Conservation (phyloP, 1,139 yeast species). For the Geotrichum bryndzae region DNA sequence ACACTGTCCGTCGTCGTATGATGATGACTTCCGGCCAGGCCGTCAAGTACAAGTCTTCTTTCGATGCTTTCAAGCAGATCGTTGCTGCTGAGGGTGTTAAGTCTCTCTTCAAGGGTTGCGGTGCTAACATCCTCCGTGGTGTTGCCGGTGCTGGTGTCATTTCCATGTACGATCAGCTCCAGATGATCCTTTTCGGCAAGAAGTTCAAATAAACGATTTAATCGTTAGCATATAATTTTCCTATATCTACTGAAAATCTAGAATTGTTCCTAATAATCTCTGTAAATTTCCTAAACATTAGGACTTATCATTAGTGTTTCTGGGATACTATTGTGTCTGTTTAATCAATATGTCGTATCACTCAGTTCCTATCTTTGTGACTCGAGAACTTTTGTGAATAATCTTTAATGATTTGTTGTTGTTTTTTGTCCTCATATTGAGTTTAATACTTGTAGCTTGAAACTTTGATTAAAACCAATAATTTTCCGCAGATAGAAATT, state of each 20-base stretch:
- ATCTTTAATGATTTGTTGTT: conserved; percentile 39
- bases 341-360: not conserved
- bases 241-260: not conserved
- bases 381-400: not conserved
- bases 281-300: not conserved
- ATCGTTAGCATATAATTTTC: not conserved
- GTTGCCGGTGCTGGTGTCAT: conserved; percentile 86
- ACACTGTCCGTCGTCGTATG: conserved; percentile 82
- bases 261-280: not conserved
- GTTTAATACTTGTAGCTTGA: not conserved
- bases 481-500: not conserved
- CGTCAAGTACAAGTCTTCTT: conserved; percentile 68
- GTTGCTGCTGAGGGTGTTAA: conserved; percentile 66
- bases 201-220: conserved; percentile 46
- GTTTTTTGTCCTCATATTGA: conserved; percentile 18
- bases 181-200: conserved; percentile 66
- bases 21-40: conserved; percentile 83
- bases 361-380: too few species aligned
- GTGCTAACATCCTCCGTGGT: conserved; percentile 84
- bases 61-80: conserved; percentile 66
- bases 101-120: conserved; percentile 79
- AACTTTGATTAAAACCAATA: conserved; percentile 33
- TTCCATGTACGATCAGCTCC: conserved; percentile 74
- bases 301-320: not conserved
- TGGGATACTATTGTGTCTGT: too few species aligned